phyloP scores from a whole-genome alignment of 2,329 filamentous ascomycete genomes.

The Bipolaris victoriae region DNA sequence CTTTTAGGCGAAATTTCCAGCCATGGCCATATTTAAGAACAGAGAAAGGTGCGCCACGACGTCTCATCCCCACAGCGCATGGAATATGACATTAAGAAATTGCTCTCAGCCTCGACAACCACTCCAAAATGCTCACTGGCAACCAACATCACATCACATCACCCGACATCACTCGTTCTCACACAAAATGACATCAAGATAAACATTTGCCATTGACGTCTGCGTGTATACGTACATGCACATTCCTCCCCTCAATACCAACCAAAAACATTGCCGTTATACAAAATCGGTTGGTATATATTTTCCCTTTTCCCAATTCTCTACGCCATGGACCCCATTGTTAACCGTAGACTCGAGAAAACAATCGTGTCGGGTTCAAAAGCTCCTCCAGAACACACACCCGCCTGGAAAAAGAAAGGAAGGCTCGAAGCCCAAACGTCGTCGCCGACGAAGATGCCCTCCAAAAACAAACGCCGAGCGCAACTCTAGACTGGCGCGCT shows the following conservation, averaged over 20 bases:
- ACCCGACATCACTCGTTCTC: not conserved
- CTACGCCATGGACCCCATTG: conserved; percentile 18
- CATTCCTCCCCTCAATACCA: conserved; percentile 1
- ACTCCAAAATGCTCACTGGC: too few relatives aligned
- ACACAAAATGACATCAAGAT: not conserved
- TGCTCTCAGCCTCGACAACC: too few relatives aligned
- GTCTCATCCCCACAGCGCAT: too few relatives aligned
- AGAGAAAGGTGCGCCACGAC: too few relatives aligned
- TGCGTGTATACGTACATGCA: conserved; percentile 12
- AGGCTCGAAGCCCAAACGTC: conserved; percentile 15
- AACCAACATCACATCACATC: not conserved
- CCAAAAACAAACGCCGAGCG: conserved; percentile 19
- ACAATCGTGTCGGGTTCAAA: conserved; percentile 24
- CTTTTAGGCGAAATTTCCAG: too few relatives aligned
- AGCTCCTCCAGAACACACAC: conserved; percentile 5
- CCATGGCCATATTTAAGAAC: too few relatives aligned
- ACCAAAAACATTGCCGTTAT: not conserved
- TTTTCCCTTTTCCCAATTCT: conserved; percentile 6
- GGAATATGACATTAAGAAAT: too few relatives aligned
- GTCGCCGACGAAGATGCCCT: not conserved
- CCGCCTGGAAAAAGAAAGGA: conserved; percentile 18
- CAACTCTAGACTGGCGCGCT: conserved; percentile 13
- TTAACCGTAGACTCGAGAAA: conserved; percentile 23
- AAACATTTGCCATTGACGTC: conserved; percentile 8
- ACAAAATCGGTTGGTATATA: conserved; percentile 7